A percentile compares a stretch with the other conserved stretches of the same genome.
Conservation (phyloP, 148 eudicot species). For the Vaccinium vitisidaea region DNA sequence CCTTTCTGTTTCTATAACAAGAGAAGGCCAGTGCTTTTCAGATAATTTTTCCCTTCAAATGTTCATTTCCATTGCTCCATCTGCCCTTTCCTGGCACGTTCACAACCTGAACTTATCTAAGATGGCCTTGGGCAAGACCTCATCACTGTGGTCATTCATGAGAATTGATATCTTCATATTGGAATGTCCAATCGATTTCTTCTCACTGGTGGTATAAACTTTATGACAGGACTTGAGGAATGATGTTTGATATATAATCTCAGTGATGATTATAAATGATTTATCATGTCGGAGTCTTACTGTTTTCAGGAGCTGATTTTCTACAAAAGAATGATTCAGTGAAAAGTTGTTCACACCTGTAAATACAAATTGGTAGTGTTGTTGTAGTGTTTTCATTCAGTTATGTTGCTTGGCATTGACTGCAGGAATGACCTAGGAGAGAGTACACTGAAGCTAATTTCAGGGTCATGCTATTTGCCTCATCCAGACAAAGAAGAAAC, state of each 20-base stretch:
- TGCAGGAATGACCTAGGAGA: slow-evolving; percentile 37
- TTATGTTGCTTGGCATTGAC: slow-evolving; percentile 10
- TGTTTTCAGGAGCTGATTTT: neutral
- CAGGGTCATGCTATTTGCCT: slow-evolving; percentile 70
- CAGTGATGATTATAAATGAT: neutral
- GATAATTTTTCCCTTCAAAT: neutral
- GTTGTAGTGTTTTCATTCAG: neutral
- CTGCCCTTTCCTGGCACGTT: neutral
- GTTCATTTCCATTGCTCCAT: neutral
- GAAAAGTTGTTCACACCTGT: neutral
- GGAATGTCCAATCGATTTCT: neutral
- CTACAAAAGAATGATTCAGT: neutral
- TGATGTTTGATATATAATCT: slow-evolving; percentile 1
- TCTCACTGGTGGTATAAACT: neutral
- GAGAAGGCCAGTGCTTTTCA: neutral
- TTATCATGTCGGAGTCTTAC: neutral
- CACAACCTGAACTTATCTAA: neutral
- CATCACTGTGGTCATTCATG: neutral
- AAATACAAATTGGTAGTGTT: neutral
- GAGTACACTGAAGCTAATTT: slow-evolving; percentile 49
- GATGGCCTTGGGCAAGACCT: slow-evolving; percentile 4
- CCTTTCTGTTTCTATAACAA: neutral
- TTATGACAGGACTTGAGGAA: neutral
- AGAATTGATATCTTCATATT: neutral
- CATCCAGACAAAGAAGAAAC: slow-evolving; percentile 81